Evolutionary conservation across 352 stramenopile genomes (phyloP).

Genomic region (Globisporangium recalcitrans): DNA sequence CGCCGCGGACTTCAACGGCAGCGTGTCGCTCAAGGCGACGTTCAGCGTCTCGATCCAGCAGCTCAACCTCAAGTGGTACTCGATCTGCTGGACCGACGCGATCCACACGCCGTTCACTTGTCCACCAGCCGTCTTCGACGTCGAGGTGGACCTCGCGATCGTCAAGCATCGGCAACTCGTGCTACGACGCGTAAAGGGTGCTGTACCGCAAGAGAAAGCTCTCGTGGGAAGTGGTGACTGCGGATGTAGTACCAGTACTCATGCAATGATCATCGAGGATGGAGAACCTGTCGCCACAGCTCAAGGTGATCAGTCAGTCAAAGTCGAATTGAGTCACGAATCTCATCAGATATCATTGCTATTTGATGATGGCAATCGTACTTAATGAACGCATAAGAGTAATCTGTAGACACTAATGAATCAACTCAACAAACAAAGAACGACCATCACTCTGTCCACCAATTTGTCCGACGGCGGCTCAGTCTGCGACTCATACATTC

Average conservation of each 20-base stretch:
- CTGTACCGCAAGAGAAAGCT: too few species aligned
- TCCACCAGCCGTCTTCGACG: slow-evolving; percentile 26
- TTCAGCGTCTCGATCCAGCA: slow-evolving; percentile 45
- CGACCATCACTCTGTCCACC: not conserved
- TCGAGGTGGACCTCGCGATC: slow-evolving; percentile 36
- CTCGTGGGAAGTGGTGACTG: too few species aligned
- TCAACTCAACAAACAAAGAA: not conserved
- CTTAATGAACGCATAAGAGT: not conserved
- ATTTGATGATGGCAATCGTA: not conserved
- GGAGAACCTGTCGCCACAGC: too few species aligned
- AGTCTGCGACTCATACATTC: not conserved
- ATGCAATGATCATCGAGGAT: too few species aligned
- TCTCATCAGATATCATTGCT: too few species aligned
- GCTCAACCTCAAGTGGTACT: slow-evolving; percentile 56
- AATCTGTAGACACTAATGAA: not conserved
- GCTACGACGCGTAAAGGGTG: too few species aligned
- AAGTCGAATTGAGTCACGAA: too few species aligned
- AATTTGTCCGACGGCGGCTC: slow-evolving; percentile 1
- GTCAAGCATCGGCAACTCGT: too few species aligned
- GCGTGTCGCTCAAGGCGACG: slow-evolving; percentile 28
- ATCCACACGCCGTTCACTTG: slow-evolving; percentile 40
- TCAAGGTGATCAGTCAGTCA: too few species aligned
- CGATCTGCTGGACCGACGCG: slow-evolving; percentile 54
- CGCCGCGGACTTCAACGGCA: slow-evolving; percentile 39
- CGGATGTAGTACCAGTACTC: too few species aligned